Evolutionary conservation across 2,329 filamentous ascomycete species (phyloP), one percentile per base, ranked within the genome.

Genomic region (Pezicula neosporulosa): DNA sequence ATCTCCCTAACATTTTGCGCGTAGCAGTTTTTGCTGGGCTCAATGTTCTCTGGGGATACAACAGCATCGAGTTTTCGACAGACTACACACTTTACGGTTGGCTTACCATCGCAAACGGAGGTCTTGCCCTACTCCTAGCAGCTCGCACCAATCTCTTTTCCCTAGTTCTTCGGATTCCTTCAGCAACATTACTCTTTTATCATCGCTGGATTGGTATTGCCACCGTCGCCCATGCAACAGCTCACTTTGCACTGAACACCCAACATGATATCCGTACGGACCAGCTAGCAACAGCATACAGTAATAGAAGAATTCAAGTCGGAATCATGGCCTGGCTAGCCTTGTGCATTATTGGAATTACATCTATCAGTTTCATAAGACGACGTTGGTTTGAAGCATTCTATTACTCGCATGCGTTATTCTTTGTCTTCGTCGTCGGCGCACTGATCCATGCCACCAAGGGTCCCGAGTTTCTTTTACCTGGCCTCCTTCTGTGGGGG

Each of bases 61-160:
- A 62, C 43, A 48, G 56, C 48, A 58, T 56, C 47, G 45, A 56
- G 30, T 63, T 49, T 48, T 56, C 58, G 2, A 62, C 60, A 10
- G 60, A 64, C 45, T 64, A 61, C 46, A 61, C 59, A 43, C 56
- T 62, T 8, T 64, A 63, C 39, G 61, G 61, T 51, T 64, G 61
- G 61, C 56, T 64, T 9, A 53, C 51, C 44, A 60, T 64, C 27
- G 55, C 61, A 28, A 64, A 64, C 41, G 61, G 55, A 15, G 61
- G 60, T n/a, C 52, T 64, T 2, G 53, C 52, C 3, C 54, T 64
- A 3, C 59, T 64, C 30, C 15, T 61, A 6, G 54, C 56, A n/a
- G 36, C 61, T 6, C 59, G 61, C 18, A 55, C 50, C 13, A 64
- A 62, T 45, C 59, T 60, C 38, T 56, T 63, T 36, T 33, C 52